phyloP scores from a whole-genome alignment of 2,329 filamentous ascomycete species.

The Verticillium tricorpus region DNA sequence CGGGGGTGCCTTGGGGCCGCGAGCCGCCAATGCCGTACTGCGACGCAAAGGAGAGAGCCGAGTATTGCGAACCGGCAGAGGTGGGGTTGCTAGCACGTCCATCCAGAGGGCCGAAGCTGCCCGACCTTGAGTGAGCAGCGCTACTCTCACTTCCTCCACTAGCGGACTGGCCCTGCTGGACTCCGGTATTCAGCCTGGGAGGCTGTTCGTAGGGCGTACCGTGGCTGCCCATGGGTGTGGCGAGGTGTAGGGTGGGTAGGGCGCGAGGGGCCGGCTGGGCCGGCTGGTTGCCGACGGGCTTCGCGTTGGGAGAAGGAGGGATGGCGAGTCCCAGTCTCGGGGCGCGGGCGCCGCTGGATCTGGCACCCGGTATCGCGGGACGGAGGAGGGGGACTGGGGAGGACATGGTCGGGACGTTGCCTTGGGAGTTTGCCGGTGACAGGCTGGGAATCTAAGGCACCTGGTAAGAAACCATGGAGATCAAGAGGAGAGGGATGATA shows the following conservation, averaged over 20 bases:
- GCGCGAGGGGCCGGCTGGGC: conserved; percentile 35
- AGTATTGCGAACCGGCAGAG: conserved; percentile 84
- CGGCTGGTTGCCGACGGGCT: conserved; percentile 60
- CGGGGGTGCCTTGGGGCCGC: conserved; percentile 65
- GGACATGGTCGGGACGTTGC: conserved; percentile 57
- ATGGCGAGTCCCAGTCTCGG: conserved; percentile 86
- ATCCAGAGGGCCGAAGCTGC: conserved; percentile 76
- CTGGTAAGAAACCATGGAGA: neutral
- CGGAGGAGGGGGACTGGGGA: conserved; percentile 77
- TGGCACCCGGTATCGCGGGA: conserved; percentile 65
- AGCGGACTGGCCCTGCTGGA: conserved; percentile 59
- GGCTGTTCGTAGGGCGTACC: conserved; percentile 65
- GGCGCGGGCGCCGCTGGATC: conserved; percentile 57
- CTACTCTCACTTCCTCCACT: conserved; percentile 78
- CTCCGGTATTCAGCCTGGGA: conserved; percentile 41
- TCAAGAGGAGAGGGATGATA: neutral
- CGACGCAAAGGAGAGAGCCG: conserved; percentile 73
- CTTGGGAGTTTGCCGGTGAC: conserved; percentile 25
- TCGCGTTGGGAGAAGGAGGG: conserved; percentile 77
- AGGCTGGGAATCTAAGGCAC: conserved; percentile 13
- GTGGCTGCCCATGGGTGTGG: conserved; percentile 82
- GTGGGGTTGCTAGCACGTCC: conserved; percentile 75
- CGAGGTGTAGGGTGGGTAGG: conserved; percentile 76
- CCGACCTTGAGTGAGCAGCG: conserved; percentile 72
- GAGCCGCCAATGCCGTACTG: conserved; percentile 64